Evolutionary conservation across 306 rosid genomes (phyloP).

Genomic region (Carpinus fangiana): DNA sequence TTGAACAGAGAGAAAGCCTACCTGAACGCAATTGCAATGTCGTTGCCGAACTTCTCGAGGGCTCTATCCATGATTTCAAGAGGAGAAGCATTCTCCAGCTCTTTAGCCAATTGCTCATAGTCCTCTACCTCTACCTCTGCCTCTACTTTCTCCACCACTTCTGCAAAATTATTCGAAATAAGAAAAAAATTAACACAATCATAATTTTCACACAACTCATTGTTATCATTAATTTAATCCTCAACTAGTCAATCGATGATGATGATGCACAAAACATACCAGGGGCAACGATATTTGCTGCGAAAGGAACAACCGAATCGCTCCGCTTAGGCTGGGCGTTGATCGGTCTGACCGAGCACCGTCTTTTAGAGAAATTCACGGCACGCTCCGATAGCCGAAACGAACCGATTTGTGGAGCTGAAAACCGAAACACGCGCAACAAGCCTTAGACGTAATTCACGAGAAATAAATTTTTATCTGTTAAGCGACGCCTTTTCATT

Average conservation of each 20-base stretch:
- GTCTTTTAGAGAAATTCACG: slow-evolving; percentile 36
- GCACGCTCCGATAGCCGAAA: slow-evolving; percentile 37
- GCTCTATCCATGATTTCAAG: slow-evolving; percentile 76
- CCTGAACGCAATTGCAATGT: slow-evolving; percentile 94
- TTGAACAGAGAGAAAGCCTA: slow-evolving; percentile 21
- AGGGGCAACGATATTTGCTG: slow-evolving; percentile 46
- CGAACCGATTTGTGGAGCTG: slow-evolving; percentile 57
- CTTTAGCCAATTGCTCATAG: slow-evolving; percentile 44
- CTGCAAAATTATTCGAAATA: slow-evolving; percentile 42
- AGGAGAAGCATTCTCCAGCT: slow-evolving; percentile 75
- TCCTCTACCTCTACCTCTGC: slow-evolving; percentile 46
- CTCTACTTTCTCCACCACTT: slow-evolving; percentile 37
- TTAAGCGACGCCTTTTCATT: neutral
- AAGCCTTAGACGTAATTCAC: no score
- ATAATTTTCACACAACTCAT: neutral
- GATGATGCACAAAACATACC: slow-evolving; percentile 36
- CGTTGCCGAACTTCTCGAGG: slow-evolving; percentile 68
- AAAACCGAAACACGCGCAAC: slow-evolving; percentile 5
- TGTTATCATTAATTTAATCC: neutral
- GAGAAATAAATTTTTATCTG: neutral
- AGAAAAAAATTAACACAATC: neutral
- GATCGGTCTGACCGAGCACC: slow-evolving; percentile 41
- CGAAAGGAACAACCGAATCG: slow-evolving; percentile 48
- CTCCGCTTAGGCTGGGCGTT: slow-evolving; percentile 51
- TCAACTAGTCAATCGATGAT: neutral